Base-by-base conservation (phyloP, 2,329 filamentous ascomycete genomes). In the Cercospora janseana region DNA sequence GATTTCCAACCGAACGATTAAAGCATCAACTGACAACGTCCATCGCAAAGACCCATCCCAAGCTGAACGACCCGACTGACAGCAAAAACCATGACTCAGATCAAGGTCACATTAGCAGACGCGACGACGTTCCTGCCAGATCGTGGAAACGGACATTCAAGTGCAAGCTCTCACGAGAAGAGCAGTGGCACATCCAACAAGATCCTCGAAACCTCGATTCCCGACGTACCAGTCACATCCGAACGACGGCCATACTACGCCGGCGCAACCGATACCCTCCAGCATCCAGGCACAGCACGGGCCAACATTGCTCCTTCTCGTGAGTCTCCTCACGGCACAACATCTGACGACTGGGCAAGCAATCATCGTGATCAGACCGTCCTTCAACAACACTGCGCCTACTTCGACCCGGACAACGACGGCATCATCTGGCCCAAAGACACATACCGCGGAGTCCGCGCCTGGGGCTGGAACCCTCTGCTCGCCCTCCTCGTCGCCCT, bases 381-480 rank as follows among this genome's bases (percentile, higher is more conserved):
- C 9, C 69, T 80, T 3, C 75, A 79, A 59, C 77, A 80, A 57
- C 78, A 80, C 61, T 71, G 71, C 57, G 66, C 67, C 16, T 80
- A 77, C 68, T 81, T 76, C 56, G 78, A 80, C 61, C 58, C 64
- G 7, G 77, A 80, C 59, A 57, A 63, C 21, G 78, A 80, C 59
- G 74, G 74, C 26, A 64, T 80, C n/a, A 75, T 80, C 52, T 79
- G 72, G 72, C 77, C 78, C 0, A 58, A 54, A 2, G 77, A 80
- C 60, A 80, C 77, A 2, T 80, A 70, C 62, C 41, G 51, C 13
- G 75, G 75, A 8, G 76, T 76, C 59, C 66, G 70, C 35, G 63
- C 63, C 4, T 68, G 76, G 12, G 76, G 76, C 18, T 79, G 74
- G 63, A 66, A 66, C 15, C 48, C 72, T 15, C 8, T 73, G 13